Base-by-base conservation (phyloP, 139 green algal species). In the Edaphochlamys debaryana region DNA sequence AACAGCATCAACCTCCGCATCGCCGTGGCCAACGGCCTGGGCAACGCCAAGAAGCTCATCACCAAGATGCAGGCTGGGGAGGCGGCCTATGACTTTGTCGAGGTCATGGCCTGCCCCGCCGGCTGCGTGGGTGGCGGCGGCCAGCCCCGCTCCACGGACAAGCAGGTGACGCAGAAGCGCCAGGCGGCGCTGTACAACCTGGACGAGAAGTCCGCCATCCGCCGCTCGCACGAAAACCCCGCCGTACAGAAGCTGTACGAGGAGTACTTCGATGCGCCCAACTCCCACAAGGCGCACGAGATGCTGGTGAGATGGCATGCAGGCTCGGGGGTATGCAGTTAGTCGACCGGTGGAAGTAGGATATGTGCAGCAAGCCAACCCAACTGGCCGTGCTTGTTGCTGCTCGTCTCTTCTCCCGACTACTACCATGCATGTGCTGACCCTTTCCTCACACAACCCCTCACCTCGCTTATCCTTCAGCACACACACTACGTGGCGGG, bases 11-110 rank as follows among this genome's bases (percentile, higher is more conserved):
- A 80, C 0, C 71, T 95, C 42, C 85, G 86, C 52, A 85, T 63
- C 25, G 56, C 56, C 1, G 56, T 95, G 27, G 92, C 90, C 40
- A 95, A 95, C 79, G 92, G 92, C 58, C 86, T 95, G 34, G 93
- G 92, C 77, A 95, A 94, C 77, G 93, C 93, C 62, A 95, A 95
- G 90, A 94, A 94, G 86, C 70, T 95, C 29, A 87, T 95, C 63
- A 90, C 64, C 19, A 79, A 82, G 71, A 82, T 87, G 82, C 70
- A 79, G 75, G 76, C 64, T 32, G 29, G 71, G 30, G 80, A 80
- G 20, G 45, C 82, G 25, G 86, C 91, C 68, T 89, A 92, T 56
- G 86, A 92, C 73, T 95, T 95, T 69, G 79, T 95, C 13, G 92
- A 95, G 85, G 89, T 93, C 34, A 92, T 92, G 89, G 86, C 89